Evolutionary conservation across 441 rosid genomes (phyloP).

Genomic region (Croton setiger): DNA sequence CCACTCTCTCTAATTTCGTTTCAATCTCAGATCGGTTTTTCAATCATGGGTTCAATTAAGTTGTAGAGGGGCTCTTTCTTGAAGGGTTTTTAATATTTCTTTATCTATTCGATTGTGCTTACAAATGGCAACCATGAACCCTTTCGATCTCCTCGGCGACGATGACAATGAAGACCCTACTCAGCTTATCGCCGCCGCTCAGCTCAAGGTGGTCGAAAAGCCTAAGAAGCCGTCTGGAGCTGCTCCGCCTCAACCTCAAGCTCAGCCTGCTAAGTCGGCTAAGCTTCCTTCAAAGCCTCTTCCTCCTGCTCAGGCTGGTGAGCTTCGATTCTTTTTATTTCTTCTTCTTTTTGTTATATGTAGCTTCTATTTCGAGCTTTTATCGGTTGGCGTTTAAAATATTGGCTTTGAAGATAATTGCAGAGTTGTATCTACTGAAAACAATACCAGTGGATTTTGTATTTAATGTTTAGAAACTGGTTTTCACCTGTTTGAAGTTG

Average conservation of each 20-base stretch:
- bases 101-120: background rate
- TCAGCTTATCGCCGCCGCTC: conserved; percentile 51
- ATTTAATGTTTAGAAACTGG: background rate
- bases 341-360: background rate
- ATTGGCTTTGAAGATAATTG: too few relatives aligned
- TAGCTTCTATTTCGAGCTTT: background rate
- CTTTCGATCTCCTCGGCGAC: conserved; percentile 75
- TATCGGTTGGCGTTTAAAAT: background rate
- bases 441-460: background rate
- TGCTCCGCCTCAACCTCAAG: conserved; percentile 36
- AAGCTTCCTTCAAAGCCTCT: conserved; percentile 63
- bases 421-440: background rate
- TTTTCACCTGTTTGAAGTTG: background rate
- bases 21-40: conserved; percentile 18
- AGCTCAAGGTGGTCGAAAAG: conserved; percentile 48
- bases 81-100: conserved; percentile 14
- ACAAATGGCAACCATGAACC: conserved; percentile 76
- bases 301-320: conserved; percentile 82
- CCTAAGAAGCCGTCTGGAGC: conserved; percentile 39
- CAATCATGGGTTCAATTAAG: conserved; percentile 31
- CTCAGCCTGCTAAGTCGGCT: conserved; percentile 49
- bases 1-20: background rate
- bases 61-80: conserved; percentile 31
- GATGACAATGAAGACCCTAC: conserved; percentile 72
- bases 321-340: conserved; percentile 11